Conservation (phyloP, 2,329 filamentous ascomycete genomes). For the Paramyrothecium sp. region DNA sequence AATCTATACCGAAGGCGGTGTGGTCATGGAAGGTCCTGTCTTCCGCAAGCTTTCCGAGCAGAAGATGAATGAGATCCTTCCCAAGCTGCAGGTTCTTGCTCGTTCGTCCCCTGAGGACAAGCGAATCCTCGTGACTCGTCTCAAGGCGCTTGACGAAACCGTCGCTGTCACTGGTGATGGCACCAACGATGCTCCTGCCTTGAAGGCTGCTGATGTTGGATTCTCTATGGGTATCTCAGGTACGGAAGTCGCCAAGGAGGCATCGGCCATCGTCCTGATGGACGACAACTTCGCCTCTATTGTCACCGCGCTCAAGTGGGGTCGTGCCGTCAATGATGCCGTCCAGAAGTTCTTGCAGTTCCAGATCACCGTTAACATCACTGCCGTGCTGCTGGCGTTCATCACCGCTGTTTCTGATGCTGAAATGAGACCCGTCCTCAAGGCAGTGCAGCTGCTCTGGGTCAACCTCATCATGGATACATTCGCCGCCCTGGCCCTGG, state of each 20-base stretch:
- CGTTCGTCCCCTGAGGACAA: constrained; percentile 71
- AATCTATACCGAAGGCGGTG: constrained; percentile 58
- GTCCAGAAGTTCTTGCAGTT: constrained; percentile 70
- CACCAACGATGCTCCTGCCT: constrained; percentile 64
- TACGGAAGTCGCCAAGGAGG: constrained; percentile 65
- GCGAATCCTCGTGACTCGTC: constrained; percentile 59
- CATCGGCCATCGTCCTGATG: constrained; percentile 64
- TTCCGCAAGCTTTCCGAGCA: constrained; percentile 57
- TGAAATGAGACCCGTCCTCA: constrained; percentile 58
- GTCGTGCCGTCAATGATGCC: constrained; percentile 64
- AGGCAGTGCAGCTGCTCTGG: constrained; percentile 66
- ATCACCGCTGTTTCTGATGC: constrained; percentile 56
- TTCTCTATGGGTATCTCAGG: constrained; percentile 68
- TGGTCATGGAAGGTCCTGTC: constrained; percentile 54
- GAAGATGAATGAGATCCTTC: constrained; percentile 49
- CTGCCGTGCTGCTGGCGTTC: constrained; percentile 63
- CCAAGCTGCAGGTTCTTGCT: constrained; percentile 65
- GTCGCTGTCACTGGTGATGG: constrained; percentile 67
- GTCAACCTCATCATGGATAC: constrained; percentile 71
- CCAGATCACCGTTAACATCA: constrained; percentile 69
- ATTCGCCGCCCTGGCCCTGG: constrained; percentile 62
- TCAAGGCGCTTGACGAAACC: constrained; percentile 64
- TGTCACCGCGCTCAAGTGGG: constrained; percentile 66
- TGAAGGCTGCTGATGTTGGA: constrained; percentile 65
- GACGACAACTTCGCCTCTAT: constrained; percentile 67